phyloP scores from a whole-genome alignment of 768 basidiomycete genomes.

The Mycena capillaripes region DNA sequence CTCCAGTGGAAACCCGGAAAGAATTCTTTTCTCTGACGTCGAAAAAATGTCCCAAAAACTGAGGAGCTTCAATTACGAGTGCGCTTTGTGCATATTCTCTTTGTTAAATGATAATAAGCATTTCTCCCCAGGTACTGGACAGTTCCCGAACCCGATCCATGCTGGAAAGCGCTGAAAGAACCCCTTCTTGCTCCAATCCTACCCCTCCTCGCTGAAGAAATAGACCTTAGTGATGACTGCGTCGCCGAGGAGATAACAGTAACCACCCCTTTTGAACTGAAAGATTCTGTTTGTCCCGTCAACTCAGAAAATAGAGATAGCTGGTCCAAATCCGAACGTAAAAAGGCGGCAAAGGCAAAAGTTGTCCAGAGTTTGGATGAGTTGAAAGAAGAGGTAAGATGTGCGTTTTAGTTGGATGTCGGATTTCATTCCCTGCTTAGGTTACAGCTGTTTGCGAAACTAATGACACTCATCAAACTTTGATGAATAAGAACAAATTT shows the following conservation, averaged over 20 bases:
- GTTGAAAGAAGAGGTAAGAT: neutral
- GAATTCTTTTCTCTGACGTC: neutral
- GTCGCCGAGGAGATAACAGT: conserved; percentile 2
- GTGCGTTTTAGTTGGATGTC: too few species aligned
- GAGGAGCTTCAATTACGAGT: neutral
- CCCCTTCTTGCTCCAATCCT: neutral
- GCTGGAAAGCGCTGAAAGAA: neutral
- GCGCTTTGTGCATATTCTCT: neutral
- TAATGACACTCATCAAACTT: too few species aligned
- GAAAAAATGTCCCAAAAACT: neutral
- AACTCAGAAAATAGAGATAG: neutral
- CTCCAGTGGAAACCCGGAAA: neutral
- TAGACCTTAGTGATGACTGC: neutral
- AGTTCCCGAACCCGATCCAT: neutral
- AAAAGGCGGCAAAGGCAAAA: neutral
- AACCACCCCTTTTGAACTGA: neutral
- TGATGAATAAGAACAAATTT: too few species aligned
- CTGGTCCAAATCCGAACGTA: neutral
- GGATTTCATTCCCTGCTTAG: too few species aligned
- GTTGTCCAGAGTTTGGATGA: neutral
- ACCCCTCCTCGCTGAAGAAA: neutral
- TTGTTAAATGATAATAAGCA: neutral
- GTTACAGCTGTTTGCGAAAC: too few species aligned
- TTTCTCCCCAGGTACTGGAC: neutral
- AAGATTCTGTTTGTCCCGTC: neutral